phyloP scores from a whole-genome alignment of 768 basidiomycete genomes.

The Neoboletus brunneissimus region DNA sequence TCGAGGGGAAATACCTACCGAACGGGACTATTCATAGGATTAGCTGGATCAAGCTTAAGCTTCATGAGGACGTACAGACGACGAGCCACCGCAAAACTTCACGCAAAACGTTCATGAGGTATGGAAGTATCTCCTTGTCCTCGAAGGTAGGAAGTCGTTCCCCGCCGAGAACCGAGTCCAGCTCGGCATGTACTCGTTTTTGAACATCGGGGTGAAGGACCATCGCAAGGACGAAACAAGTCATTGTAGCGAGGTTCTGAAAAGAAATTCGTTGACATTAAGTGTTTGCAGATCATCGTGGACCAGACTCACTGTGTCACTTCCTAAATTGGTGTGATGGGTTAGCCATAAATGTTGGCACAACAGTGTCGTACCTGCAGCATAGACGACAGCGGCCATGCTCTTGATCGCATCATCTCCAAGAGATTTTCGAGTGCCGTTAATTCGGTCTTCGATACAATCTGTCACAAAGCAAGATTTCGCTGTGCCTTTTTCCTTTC shows the following conservation, averaged over 20 bases:
- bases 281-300: too few relatives aligned
- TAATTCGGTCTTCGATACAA: conserved; percentile 2
- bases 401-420: conserved; percentile 1
- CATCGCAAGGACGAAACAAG: neutral
- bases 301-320: conserved; percentile 1
- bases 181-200: neutral
- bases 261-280: neutral
- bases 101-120: conserved; percentile 4
- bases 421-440: neutral
- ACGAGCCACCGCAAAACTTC: conserved; percentile 4
- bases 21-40: conserved; percentile 1
- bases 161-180: neutral
- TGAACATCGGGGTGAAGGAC: conserved; percentile 1
- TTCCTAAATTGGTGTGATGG: neutral
- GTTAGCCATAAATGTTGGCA: neutral
- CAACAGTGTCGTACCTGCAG: neutral
- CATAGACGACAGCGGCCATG: conserved; percentile 5
- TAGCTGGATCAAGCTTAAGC: neutral
- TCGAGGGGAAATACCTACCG: neutral
- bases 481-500: neutral
- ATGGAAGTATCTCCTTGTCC: conserved; percentile 2
- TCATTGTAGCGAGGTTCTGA: conserved; percentile 4
- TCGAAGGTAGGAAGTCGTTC: conserved; percentile 5
- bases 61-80: neutral
- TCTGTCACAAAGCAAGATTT: conserved; percentile 5